Evolutionary conservation across 2,329 filamentous ascomycete species (phyloP).

Genomic region (Nothomitra cinnamomea): DNA sequence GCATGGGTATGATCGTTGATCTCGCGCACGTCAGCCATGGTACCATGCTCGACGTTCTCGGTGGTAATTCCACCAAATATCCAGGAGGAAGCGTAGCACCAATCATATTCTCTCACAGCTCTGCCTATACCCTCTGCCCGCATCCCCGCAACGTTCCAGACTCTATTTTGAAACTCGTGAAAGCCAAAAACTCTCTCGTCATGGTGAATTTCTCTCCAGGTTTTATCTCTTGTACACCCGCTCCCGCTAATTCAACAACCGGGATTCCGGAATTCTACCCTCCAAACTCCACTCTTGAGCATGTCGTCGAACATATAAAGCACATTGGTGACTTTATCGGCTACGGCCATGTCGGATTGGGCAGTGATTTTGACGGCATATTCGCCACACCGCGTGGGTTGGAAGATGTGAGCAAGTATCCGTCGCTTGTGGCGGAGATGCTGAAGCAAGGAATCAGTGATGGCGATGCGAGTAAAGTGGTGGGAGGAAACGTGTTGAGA

Average conservation of each 20-base stretch:
- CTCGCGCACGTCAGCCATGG: conserved; percentile 62
- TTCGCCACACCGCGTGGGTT: conserved; percentile 48
- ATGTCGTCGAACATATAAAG: conserved; percentile 64
- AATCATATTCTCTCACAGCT: conserved; percentile 79
- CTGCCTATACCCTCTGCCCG: conserved; percentile 61
- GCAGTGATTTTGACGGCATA: conserved; percentile 81
- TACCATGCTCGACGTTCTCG: conserved; percentile 73
- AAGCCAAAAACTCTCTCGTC: conserved; percentile 54
- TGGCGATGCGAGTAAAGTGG: conserved; percentile 54
- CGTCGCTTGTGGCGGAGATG: conserved; percentile 59
- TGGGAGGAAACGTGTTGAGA: conserved; percentile 63
- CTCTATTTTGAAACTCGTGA: conserved; percentile 61
- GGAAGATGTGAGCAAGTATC: conserved; percentile 74
- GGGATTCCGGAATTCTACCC: conserved; percentile 53
- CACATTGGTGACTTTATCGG: conserved; percentile 73
- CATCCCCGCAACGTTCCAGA: conserved; percentile 87
- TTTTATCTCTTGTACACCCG: conserved; percentile 54
- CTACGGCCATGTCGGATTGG: conserved; percentile 74
- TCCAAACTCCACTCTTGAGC: conserved; percentile 52
- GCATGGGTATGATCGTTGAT: conserved; percentile 87
- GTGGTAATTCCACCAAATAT: conserved; percentile 24
- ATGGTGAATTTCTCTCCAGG: conserved; percentile 83
- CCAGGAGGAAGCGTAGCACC: conserved; percentile 53
- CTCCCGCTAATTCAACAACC: conserved; percentile 36
- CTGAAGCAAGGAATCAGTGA: conserved; percentile 58